Base-by-base conservation (phyloP, 148 eudicot genomes). In the Rhododendron henanense region DNA sequence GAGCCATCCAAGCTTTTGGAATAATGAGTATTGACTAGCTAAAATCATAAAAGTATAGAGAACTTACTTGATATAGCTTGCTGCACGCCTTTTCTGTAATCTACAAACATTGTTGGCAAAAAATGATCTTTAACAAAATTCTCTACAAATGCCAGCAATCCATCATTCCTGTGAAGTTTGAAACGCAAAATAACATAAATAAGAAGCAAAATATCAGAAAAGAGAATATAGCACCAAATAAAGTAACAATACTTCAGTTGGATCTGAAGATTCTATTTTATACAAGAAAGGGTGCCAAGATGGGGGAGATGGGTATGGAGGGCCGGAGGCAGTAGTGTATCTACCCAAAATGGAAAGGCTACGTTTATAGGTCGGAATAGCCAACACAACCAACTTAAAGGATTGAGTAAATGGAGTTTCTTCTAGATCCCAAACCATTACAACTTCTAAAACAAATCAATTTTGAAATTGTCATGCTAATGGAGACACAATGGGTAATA, bases 51-150 rank as follows among this genome's bases (percentile, higher is more conserved):
- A 39, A 80, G 83, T 71, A 84, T 67, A 71, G 25, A 76, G 86
- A 87, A 93, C 98, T 88, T 91, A 88, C 99, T 96, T 92, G 99
- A 95, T 94, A 96, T 96, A 81, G 99, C 98, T 91, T 97, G 99
- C 86, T 97, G 99, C 57, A 97, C 95, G 85, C 98, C 89, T 95
- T 97, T 97, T 84, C 99, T 94, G 91, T 97, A 97, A 91, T 97
- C 99, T 67, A 97, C 98, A 87, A 93, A 95, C 98, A 97, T 93
- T 79, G 99, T 93, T 69, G 99, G 99, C 84, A 97, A 89, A 84
- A 97, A 97, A 69, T 95, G 99, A 81, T 97, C 99, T 88, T 97
- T 97, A 91, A 95, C 98, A 88, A 97, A 97, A 88, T 95, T 97
- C 90, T 97, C 99, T 83, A 93, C 93, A 89, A 97, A 97, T 59